Evolutionary conservation across 805 yeast species (phyloP).

Genomic region (Nakazawaea siamensis): DNA sequence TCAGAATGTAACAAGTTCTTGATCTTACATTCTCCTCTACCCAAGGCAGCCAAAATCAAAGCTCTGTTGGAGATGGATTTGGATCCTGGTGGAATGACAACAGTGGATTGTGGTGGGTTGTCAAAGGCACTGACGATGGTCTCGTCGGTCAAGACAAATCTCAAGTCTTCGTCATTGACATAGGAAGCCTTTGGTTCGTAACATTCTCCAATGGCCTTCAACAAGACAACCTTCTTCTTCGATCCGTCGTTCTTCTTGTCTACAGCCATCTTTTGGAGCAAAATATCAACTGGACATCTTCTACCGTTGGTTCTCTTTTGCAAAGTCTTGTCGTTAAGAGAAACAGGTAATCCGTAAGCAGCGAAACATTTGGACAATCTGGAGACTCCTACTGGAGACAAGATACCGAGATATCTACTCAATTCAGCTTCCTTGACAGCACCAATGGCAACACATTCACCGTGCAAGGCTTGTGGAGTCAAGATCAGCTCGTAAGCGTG

Average conservation of each 20-base stretch:
- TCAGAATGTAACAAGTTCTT: conserved; percentile 89
- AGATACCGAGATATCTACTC: conserved; percentile 81
- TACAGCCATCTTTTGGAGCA: conserved; percentile 82
- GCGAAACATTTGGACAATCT: conserved; percentile 75
- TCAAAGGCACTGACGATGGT: conserved; percentile 55
- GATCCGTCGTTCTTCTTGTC: conserved; percentile 96
- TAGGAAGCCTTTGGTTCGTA: conserved; percentile 82
- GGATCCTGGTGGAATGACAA: conserved; percentile 87
- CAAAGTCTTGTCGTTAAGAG: conserved; percentile 66
- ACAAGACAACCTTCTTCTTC: conserved; percentile 76
- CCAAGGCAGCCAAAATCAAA: conserved; percentile 84
- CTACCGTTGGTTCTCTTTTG: conserved; percentile 61
- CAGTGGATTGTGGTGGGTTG: conserved; percentile 27
- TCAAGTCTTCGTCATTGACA: conserved; percentile 72
- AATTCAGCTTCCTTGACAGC: conserved; percentile 92
- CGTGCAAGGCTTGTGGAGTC: conserved; percentile 94
- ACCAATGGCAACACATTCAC: conserved; percentile 99
- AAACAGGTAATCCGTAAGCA: conserved; percentile 80
- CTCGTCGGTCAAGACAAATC: conserved; percentile 79
- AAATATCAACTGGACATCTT: conserved; percentile 64
- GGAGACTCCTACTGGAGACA: conserved; percentile 91
- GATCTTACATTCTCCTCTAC: conserved; percentile 75
- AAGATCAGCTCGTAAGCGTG: conserved; percentile 98
- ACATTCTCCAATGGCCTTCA: conserved; percentile 82
- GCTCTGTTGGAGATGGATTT: conserved; percentile 97